A percentile compares a stretch with the other conserved stretches of the same genome.
Evolutionary conservation across 371 early-diverging fungal genomes (phyloP).

Genomic region (Conidiobolus coronatus): DNA sequence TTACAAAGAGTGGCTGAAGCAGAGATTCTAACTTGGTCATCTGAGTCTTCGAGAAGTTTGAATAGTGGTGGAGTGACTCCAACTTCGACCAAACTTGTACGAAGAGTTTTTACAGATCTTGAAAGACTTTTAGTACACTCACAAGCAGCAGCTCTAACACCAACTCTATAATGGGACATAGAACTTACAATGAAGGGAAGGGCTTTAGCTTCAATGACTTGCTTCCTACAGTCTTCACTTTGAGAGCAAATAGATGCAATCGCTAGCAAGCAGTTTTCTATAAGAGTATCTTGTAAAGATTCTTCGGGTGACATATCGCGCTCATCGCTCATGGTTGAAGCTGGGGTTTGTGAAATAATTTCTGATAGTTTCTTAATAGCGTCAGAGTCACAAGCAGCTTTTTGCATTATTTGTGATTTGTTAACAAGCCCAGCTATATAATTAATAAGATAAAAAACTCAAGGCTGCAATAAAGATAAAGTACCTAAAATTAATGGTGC

Average conservation of each 20-base stretch:
- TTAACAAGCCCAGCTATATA: slow-evolving; percentile 38
- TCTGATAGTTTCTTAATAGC: slow-evolving; percentile 40
- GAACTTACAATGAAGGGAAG: slow-evolving; percentile 46
- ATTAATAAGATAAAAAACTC: neutral
- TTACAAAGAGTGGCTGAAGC: slow-evolving; percentile 72
- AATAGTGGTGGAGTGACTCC: slow-evolving; percentile 47
- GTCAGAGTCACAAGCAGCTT: slow-evolving; percentile 52
- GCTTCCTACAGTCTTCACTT: slow-evolving; percentile 58
- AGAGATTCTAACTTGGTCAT: slow-evolving; percentile 34
- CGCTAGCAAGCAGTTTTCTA: slow-evolving; percentile 41
- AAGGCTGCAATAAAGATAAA: neutral
- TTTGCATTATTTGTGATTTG: slow-evolving; percentile 54
- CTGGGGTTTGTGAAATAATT: slow-evolving; percentile 14
- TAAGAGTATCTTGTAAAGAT: neutral
- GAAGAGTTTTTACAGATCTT: slow-evolving; percentile 49
- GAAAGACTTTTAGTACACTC: slow-evolving; percentile 54
- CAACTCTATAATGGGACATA: slow-evolving; percentile 27
- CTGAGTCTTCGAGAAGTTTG: slow-evolving; percentile 39
- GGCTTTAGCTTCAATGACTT: slow-evolving; percentile 49
- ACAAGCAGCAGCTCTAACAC: slow-evolving; percentile 56
- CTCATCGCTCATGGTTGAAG: neutral
- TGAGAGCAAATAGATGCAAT: slow-evolving; percentile 47
- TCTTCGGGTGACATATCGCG: neutral
- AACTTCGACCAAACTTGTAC: slow-evolving; percentile 64
- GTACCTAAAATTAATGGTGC: neutral